phyloP scores from a whole-genome alignment of 768 basidiomycete genomes.

The Termitomyces sp. region DNA sequence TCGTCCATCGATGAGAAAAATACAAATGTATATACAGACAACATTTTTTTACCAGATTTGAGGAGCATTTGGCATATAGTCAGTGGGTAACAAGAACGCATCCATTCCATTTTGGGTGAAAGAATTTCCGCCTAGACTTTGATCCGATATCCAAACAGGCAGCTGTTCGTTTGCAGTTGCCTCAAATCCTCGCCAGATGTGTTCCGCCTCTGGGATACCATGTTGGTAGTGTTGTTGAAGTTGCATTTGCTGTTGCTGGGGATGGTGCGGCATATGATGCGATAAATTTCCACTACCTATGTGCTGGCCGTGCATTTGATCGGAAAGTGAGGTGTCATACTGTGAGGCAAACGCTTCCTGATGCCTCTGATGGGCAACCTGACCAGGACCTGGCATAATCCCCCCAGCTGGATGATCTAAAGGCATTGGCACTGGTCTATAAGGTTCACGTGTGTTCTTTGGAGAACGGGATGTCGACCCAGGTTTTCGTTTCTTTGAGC shows the following conservation, averaged over 20 bases:
- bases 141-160: conserved; percentile 84
- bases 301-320: conserved; percentile 22
- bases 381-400: conserved; percentile 19
- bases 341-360: conserved; percentile 52
- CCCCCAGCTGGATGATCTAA: conserved; percentile 33
- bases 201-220: conserved; percentile 43
- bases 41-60: conserved; percentile 63
- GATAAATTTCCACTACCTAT: conserved; percentile 11
- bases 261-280: conserved; percentile 11
- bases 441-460: conserved; percentile 47
- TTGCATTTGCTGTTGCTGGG: conserved; percentile 19
- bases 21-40: conserved; percentile 2
- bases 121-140: conserved; percentile 68
- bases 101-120: conserved; percentile 83
- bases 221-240: conserved; percentile 22
- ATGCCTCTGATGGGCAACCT: conserved; percentile 29
- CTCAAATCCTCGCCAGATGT: conserved; percentile 75
- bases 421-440: conserved; percentile 40
- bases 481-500: conserved; percentile 56
- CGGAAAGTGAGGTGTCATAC: conserved; percentile 41
- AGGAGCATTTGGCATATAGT: conserved; percentile 64
- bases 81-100: conserved; percentile 72
- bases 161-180: conserved; percentile 67
- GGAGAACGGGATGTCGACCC: conserved; percentile 58
- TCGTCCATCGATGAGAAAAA: conserved; percentile 5